A percentile compares a stretch with the other conserved stretches of the same genome.
These are phyloP conservation scores for Candida neerlandica DNA, from an alignment of 1,139 yeast genomes.

Conservation along the genomic window DNA sequence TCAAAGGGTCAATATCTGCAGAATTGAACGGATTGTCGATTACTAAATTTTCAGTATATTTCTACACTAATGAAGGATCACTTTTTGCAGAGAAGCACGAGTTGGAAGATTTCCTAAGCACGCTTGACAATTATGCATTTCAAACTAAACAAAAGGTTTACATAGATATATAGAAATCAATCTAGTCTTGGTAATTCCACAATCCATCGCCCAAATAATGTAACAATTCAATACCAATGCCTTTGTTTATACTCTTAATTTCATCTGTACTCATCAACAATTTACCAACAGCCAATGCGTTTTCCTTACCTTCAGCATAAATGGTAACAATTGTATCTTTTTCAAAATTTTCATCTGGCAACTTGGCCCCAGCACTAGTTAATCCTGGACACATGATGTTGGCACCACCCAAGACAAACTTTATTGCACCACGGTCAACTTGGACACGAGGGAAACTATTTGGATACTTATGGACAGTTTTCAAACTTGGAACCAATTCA, in stretches of 20 bases:
- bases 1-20: slow-evolving; percentile 29
- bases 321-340: slow-evolving; percentile 74
- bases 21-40: slow-evolving; percentile 18
- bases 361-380: slow-evolving; percentile 83
- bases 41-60: slow-evolving; percentile 21
- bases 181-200: slow-evolving; percentile 57
- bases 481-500: slow-evolving; percentile 77
- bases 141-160: slow-evolving; percentile 24
- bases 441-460: slow-evolving; percentile 80
- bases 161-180: slow-evolving; percentile 11
- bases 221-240: slow-evolving; percentile 84
- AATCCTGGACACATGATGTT: slow-evolving; percentile 98
- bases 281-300: slow-evolving; percentile 88
- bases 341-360: slow-evolving; percentile 72
- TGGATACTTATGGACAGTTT: slow-evolving; percentile 81
- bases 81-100: slow-evolving; percentile 14
- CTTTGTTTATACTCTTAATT: slow-evolving; percentile 80
- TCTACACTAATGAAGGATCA: slow-evolving; percentile 20
- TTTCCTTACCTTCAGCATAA: slow-evolving; percentile 91
- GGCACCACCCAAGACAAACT: slow-evolving; percentile 91
- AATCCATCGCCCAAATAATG: slow-evolving; percentile 91
- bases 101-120: slow-evolving; percentile 37
- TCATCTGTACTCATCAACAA: slow-evolving; percentile 89
- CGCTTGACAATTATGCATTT: slow-evolving; percentile 38
- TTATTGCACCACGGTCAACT: slow-evolving; percentile 96